Conservation (phyloP, 2,329 filamentous ascomycete genomes). For the Trichoderma endophyticum region DNA sequence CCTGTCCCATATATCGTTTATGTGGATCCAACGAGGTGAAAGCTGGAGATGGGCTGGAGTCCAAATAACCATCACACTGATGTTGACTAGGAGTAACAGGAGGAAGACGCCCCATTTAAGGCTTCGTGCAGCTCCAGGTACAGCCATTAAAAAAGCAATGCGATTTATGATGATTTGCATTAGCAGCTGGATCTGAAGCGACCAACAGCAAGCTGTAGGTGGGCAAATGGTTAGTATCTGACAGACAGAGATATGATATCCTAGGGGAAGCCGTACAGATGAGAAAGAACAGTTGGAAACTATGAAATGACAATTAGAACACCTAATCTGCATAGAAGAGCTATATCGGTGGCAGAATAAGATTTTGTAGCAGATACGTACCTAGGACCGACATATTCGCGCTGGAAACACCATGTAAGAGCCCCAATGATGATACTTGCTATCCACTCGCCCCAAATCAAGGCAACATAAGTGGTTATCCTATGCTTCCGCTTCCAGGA, state of each 20-base stretch:
- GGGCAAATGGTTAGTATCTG: not conserved
- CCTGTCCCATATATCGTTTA: not conserved
- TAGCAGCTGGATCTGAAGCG: not conserved
- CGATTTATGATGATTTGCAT: not conserved
- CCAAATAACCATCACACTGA: not conserved
- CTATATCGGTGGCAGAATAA: rapidly evolving
- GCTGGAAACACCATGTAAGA: not conserved
- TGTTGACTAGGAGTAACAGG: not conserved
- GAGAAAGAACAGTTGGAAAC: not conserved
- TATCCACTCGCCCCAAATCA: not conserved
- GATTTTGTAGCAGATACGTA: not conserved
- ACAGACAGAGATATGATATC: not conserved
- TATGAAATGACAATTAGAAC: not conserved
- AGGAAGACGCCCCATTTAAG: not conserved
- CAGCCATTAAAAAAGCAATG: not conserved
- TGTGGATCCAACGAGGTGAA: not conserved
- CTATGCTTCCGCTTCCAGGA: not conserved
- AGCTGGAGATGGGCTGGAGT: not conserved
- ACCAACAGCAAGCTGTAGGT: not conserved
- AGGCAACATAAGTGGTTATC: not conserved
- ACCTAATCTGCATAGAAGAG: not conserved
- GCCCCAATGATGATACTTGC: not conserved
- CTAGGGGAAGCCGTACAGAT: not conserved
- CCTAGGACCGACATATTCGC: not conserved
- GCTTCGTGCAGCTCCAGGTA: not conserved